Evolutionary conservation across 1,284 basidiomycete genomes (phyloP).

Genomic region (Kwoniella shivajii): DNA sequence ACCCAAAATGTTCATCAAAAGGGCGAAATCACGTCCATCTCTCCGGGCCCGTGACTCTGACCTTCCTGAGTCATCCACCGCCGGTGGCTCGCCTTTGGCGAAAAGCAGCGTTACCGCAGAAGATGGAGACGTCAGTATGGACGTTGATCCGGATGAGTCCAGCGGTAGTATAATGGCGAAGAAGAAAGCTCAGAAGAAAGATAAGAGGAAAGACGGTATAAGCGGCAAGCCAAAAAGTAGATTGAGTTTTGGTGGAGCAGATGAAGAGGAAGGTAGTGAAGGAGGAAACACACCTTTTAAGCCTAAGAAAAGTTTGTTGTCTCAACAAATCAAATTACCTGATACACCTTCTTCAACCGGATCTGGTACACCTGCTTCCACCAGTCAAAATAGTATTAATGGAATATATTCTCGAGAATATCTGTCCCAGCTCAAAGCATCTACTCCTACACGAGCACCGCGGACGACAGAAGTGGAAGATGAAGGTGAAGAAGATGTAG

Average conservation of each 20-base stretch:
- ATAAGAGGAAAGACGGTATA: conserved; percentile 54
- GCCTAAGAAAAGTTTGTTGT: conserved; percentile 51
- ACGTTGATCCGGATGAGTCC: conserved; percentile 25
- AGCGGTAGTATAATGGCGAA: conserved; percentile 46
- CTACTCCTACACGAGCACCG: conserved; percentile 66
- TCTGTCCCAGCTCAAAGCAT: conserved; percentile 79
- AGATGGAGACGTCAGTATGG: conserved; percentile 15
- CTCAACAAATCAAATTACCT: conserved; percentile 46
- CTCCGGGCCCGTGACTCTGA: conserved; percentile 40
- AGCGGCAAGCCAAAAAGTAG: conserved; percentile 37
- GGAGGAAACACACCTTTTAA: conserved; percentile 41
- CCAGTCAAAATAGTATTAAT: conserved; percentile 53
- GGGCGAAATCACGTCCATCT: conserved; percentile 45
- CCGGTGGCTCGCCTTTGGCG: conserved; percentile 33
- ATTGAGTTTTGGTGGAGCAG: conserved; percentile 84
- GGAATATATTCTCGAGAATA: conserved; percentile 70
- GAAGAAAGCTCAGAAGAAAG: conserved; percentile 48
- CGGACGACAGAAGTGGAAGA: conserved; percentile 46
- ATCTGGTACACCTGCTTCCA: conserved; percentile 50
- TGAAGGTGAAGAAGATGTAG: conserved; percentile 60
- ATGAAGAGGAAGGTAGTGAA: conserved; percentile 26
- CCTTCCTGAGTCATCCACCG: conserved; percentile 23
- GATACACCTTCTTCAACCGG: conserved; percentile 18
- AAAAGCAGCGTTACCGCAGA: conserved; percentile 26
- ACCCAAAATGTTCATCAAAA: conserved; percentile 49